phyloP scores from a whole-genome alignment of 2,329 filamentous ascomycete genomes.

The Neonectria faginata region DNA sequence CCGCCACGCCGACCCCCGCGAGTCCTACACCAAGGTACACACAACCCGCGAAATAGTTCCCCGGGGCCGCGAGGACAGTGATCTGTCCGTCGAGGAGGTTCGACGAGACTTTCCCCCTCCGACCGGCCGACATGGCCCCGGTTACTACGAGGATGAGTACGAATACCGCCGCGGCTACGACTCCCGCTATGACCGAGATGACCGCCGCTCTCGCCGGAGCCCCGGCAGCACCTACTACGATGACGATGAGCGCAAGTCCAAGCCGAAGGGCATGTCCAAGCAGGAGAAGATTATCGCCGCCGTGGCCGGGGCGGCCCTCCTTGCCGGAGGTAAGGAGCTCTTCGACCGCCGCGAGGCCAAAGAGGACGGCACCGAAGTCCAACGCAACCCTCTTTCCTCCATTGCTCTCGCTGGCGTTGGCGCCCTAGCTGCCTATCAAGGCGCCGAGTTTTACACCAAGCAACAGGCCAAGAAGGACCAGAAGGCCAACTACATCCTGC shows the following conservation, averaged over 20 bases:
- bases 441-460: constrained; percentile 73
- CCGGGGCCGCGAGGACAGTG: constrained; percentile 76
- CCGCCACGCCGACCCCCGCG: constrained; percentile 65
- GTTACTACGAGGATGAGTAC: constrained; percentile 67
- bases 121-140: constrained; percentile 65
- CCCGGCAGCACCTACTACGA: constrained; percentile 66
- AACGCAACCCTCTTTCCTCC: constrained; percentile 69
- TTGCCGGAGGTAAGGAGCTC: constrained; percentile 74
- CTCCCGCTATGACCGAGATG: constrained; percentile 55
- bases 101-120: constrained; percentile 86
- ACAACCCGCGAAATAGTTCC: constrained; percentile 66
- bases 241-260: constrained; percentile 66
- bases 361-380: constrained; percentile 60
- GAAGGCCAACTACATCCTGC: constrained; percentile 64
- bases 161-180: constrained; percentile 64
- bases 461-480: constrained; percentile 67
- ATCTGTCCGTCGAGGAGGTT: constrained; percentile 82
- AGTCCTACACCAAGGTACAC: constrained; percentile 57
- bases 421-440: constrained; percentile 72
- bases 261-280: constrained; percentile 64
- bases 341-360: constrained; percentile 72
- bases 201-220: constrained; percentile 59
- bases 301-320: constrained; percentile 72
- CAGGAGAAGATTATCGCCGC: constrained; percentile 75
- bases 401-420: constrained; percentile 73